These are phyloP conservation scores for Thalassiosira hispida DNA, from an alignment of 352 stramenopile genomes.

Conservation along the genomic window DNA sequence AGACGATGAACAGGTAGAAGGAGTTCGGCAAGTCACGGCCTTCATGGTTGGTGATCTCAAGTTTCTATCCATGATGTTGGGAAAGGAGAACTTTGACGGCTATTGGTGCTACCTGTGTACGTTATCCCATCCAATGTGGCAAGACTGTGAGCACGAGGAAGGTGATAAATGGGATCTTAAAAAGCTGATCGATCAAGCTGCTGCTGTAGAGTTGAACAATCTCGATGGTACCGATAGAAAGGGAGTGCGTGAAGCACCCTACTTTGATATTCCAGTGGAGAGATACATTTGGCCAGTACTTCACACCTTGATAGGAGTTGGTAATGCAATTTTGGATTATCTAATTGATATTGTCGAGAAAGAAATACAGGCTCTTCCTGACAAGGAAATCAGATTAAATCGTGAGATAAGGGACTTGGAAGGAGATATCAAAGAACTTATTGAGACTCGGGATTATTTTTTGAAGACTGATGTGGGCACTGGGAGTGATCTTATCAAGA, in stretches of 20 bases:
- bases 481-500: no score
- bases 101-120: no score
- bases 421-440: not conserved
- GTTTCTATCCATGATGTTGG: no score
- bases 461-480: not conserved
- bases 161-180: not conserved
- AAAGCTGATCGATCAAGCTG: not conserved
- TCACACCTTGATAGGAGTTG: constrained; percentile 21
- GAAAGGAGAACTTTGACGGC: no score
- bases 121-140: no score
- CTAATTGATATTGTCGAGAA: constrained; percentile 6
- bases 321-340: constrained; percentile 3
- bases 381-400: not conserved
- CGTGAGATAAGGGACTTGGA: not conserved
- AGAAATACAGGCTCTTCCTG: not conserved
- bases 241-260: constrained; percentile 7
- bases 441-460: not conserved
- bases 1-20: no score
- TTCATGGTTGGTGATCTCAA: no score
- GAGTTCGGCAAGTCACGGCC: no score
- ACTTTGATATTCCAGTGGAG: constrained; percentile 17
- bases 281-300: constrained; percentile 12
- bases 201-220: not conserved
- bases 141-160: no score
- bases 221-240: constrained; percentile 1